These are phyloP conservation scores for Aspergillus pseudonomiae DNA, from an alignment of 2,329 filamentous ascomycete genomes.

Conservation along the genomic window DNA sequence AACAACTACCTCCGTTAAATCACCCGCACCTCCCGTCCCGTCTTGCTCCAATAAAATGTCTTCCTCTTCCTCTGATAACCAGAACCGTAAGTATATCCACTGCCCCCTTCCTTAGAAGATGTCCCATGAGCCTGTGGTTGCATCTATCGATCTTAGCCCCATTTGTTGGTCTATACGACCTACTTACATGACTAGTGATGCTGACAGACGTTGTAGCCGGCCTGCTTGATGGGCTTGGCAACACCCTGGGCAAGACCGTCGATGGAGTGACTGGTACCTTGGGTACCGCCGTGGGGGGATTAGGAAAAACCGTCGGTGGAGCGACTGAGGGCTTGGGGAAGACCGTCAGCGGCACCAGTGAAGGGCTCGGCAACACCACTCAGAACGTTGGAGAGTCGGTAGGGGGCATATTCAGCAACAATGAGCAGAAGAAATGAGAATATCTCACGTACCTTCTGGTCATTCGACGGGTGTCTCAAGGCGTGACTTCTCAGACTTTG, in stretches of 20 bases:
- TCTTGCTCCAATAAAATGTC: background rate
- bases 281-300: conserved; percentile 29
- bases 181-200: background rate
- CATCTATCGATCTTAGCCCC: background rate
- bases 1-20: background rate
- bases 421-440: conserved; percentile 4
- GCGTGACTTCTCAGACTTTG: background rate
- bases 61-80: background rate
- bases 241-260: conserved; percentile 34
- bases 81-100: background rate
- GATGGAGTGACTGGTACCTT: conserved; percentile 38
- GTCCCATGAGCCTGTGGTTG: background rate
- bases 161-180: background rate
- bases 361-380: conserved; percentile 35
- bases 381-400: conserved; percentile 26
- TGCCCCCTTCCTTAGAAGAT: background rate
- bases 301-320: conserved; percentile 39
- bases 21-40: background rate
- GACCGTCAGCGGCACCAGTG: conserved; percentile 31
- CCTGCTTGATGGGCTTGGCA: conserved; percentile 26
- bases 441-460: background rate
- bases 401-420: conserved; percentile 13
- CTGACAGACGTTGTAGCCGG: conserved; percentile 8
- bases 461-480: background rate
- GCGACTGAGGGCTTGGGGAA: conserved; percentile 34